phyloP scores from a whole-genome alignment of 2,329 filamentous ascomycete genomes.

The Alternaria incomplexa region DNA sequence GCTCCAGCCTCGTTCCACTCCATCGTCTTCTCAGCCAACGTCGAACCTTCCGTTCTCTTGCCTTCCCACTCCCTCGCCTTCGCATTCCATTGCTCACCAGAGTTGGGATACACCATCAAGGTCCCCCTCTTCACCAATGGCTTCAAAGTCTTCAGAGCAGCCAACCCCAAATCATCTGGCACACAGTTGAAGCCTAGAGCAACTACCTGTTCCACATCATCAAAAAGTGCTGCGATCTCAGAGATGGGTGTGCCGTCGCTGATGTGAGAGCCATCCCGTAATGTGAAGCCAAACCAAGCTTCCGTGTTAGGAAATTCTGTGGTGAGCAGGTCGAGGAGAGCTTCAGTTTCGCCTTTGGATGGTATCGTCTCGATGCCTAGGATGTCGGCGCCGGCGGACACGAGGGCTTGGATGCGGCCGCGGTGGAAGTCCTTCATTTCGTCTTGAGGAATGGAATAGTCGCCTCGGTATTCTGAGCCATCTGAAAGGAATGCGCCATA shows the following conservation, averaged over 20 bases:
- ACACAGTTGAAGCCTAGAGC: constrained; percentile 57
- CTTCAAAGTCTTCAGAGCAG: constrained; percentile 41
- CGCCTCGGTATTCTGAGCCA: constrained; percentile 55
- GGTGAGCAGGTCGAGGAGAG: constrained; percentile 47
- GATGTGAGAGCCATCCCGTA: constrained; percentile 45
- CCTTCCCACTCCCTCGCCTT: constrained; percentile 46
- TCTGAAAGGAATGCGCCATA: constrained; percentile 57
- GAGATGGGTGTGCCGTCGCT: constrained; percentile 51
- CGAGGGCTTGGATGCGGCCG: constrained; percentile 49
- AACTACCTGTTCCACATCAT: constrained; percentile 42
- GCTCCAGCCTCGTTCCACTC: constrained; percentile 49
- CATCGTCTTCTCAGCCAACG: constrained; percentile 35
- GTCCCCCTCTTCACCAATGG: constrained; percentile 38
- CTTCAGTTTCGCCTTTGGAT: constrained; percentile 47
- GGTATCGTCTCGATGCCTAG: constrained; percentile 57
- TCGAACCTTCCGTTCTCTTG: constrained; percentile 25
- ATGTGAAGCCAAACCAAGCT: constrained; percentile 53
- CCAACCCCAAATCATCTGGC: constrained; percentile 40
- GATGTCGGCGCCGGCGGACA: constrained; percentile 52
- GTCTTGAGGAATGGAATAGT: constrained; percentile 42
- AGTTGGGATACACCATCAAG: constrained; percentile 54
- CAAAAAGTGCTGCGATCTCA: constrained; percentile 40
- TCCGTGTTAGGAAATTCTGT: constrained; percentile 46
- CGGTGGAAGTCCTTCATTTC: constrained; percentile 53
- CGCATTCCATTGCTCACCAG: constrained; percentile 56